phyloP scores from a whole-genome alignment of 78 protist genomes.

The Chrysochromulina tobinii region DNA sequence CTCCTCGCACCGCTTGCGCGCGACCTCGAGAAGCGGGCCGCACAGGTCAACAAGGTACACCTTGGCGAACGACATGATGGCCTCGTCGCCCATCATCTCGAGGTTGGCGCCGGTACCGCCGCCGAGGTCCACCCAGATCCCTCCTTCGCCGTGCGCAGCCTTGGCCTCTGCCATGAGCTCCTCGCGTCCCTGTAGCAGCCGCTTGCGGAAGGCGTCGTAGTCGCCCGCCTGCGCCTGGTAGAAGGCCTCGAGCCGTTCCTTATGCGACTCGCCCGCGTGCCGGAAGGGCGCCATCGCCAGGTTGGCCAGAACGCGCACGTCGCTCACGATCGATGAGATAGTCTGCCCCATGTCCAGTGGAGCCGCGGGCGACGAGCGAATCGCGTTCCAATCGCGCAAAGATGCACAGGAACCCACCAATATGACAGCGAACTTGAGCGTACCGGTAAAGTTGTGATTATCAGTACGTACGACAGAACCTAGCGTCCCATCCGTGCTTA shows the following conservation, averaged over 20 bases:
- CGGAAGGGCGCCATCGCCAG: too few relatives aligned
- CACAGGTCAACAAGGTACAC: constrained; percentile 23
- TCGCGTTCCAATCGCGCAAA: too few relatives aligned
- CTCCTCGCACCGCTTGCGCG: not conserved
- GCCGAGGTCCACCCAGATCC: constrained; percentile 36
- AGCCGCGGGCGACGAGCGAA: too few relatives aligned
- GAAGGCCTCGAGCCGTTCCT: not conserved
- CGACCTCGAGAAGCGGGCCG: constrained; percentile 15
- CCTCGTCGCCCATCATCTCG: constrained; percentile 4
- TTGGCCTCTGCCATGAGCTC: not conserved
- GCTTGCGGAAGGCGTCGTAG: not conserved
- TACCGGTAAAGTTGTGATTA: too few relatives aligned
- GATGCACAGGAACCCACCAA: too few relatives aligned
- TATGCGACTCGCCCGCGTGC: too few relatives aligned
- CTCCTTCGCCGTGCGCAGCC: not conserved
- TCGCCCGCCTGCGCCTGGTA: not conserved
- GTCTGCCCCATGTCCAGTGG: too few relatives aligned
- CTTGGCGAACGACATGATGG: constrained; percentile 15
- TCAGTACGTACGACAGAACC: too few relatives aligned
- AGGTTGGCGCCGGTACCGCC: constrained; percentile 38
- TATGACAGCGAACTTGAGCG: too few relatives aligned
- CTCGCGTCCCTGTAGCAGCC: not conserved
- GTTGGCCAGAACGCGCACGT: too few relatives aligned
- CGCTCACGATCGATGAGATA: too few relatives aligned
- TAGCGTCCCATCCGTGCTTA: too few relatives aligned